Conservation (phyloP, 371 early-diverging fungal genomes). For the Zopfochytrium polystomum region DNA sequence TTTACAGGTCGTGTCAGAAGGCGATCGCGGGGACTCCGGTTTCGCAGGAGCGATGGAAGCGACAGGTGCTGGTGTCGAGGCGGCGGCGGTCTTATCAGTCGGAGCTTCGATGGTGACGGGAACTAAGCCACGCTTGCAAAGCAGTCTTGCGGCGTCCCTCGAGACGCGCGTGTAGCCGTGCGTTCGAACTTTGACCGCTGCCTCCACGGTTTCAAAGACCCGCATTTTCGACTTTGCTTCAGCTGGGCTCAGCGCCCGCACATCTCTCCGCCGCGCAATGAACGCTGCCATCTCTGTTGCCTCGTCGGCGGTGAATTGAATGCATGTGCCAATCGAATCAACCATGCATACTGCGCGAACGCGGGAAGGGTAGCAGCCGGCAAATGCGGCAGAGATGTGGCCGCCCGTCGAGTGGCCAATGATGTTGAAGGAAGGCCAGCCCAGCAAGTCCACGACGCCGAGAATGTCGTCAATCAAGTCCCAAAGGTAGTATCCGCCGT, state of each 20-base stretch:
- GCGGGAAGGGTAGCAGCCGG: slow-evolving; percentile 32
- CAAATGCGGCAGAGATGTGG: slow-evolving; percentile 30
- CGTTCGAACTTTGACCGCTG: slow-evolving; percentile 32
- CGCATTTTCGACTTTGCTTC: background rate
- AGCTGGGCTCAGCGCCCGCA: slow-evolving; percentile 11
- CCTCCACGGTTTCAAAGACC: slow-evolving; percentile 30
- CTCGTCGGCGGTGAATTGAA: slow-evolving; percentile 32
- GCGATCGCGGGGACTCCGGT: no score
- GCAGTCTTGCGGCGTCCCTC: slow-evolving; percentile 33
- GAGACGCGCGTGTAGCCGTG: slow-evolving; percentile 35
- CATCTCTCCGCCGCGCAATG: slow-evolving; percentile 25
- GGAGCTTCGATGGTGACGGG: no score
- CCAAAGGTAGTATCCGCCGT: slow-evolving; percentile 32
- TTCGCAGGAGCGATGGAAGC: no score
- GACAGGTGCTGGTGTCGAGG: no score
- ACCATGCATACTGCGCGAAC: slow-evolving; percentile 30
- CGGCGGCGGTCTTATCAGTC: no score
- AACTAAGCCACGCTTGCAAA: slow-evolving; percentile 35
- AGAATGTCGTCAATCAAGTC: slow-evolving; percentile 23
- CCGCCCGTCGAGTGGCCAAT: slow-evolving; percentile 40
- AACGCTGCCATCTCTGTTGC: slow-evolving; percentile 30
- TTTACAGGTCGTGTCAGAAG: no score
- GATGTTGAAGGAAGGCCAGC: slow-evolving; percentile 30
- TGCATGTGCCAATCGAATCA: slow-evolving; percentile 37
- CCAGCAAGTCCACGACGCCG: slow-evolving; percentile 28